Percentiles rank a stretch among this genome's conserved stretches.
Evolutionary conservation across 148 eudicot species (phyloP).

Genomic region (Silene conica): DNA sequence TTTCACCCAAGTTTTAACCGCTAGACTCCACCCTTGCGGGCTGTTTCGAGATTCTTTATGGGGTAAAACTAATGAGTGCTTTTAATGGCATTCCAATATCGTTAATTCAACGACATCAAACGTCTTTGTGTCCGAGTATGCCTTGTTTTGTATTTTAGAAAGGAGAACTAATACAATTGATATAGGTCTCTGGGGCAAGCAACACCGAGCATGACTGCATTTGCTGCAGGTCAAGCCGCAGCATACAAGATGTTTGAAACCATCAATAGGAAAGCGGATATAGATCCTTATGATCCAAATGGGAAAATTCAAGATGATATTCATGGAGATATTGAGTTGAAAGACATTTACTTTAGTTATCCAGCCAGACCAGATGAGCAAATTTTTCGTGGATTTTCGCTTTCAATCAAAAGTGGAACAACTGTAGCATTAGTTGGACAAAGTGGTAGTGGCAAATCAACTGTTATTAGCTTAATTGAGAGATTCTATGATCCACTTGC

Average conservation of each 20-base stretch:
- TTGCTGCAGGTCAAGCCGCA: conserved; percentile 64
- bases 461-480: conserved; percentile 60
- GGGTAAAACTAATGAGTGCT: background rate
- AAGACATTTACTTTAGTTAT: conserved; percentile 51
- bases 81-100: background rate
- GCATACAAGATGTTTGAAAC: conserved; percentile 72
- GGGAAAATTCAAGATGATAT: conserved; percentile 52
- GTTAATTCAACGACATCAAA: too few species aligned
- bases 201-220: conserved; percentile 52
- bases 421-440: conserved; percentile 69
- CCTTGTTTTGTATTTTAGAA: background rate
- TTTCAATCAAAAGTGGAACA: conserved; percentile 47
- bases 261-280: conserved; percentile 50
- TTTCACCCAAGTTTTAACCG: too few species aligned
- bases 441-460: conserved; percentile 79
- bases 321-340: conserved; percentile 53
- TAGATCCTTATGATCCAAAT: conserved; percentile 47
- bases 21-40: too few species aligned
- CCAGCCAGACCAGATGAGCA: conserved; percentile 59
- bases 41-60: background rate
- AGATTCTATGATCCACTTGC: conserved; percentile 66
- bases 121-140: background rate
- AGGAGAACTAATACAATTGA: background rate
- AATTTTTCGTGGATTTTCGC: conserved; percentile 51
- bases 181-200: conserved; percentile 63